Conservation (phyloP, 2,329 filamentous ascomycete genomes). For the Sporothrix brunneoviolacea region DNA sequence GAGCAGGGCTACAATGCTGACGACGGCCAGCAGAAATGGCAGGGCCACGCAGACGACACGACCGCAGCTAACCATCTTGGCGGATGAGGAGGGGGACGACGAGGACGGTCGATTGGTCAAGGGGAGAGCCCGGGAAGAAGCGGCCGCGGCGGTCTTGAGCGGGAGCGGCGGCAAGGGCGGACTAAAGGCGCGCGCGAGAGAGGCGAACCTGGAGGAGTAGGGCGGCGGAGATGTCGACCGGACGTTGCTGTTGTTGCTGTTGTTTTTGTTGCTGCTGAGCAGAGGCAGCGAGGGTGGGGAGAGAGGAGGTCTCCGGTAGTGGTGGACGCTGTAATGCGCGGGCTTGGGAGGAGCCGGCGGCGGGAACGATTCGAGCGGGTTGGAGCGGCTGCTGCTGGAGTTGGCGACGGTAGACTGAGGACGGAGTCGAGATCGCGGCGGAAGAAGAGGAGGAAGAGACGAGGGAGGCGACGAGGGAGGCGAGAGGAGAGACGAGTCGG, state of each 20-base stretch:
- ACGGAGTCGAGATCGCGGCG: slow-evolving; percentile 3
- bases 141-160: background rate
- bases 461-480: background rate
- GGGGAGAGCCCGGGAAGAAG: too few relatives aligned
- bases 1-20: slow-evolving; percentile 63
- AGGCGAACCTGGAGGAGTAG: slow-evolving; percentile 2
- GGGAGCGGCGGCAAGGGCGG: slow-evolving; percentile 6
- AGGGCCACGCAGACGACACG: slow-evolving; percentile 80
- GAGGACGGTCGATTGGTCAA: background rate
- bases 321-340: background rate
- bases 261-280: too few relatives aligned
- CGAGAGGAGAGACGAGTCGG: background rate
- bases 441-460: background rate
- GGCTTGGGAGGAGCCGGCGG: slow-evolving; percentile 8
- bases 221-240: slow-evolving; percentile 3
- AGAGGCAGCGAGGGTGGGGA: background rate
- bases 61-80: slow-evolving; percentile 44
- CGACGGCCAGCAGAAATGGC: slow-evolving; percentile 76
- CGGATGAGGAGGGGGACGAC: background rate
- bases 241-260: background rate
- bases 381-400: background rate
- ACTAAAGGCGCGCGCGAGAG: slow-evolving; percentile 5
- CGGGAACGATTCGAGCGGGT: slow-evolving; percentile 4
- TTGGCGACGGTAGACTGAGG: background rate
- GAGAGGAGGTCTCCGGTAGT: background rate